phyloP scores from a whole-genome alignment of 441 rosid genomes.

The Gossypium trilobum region DNA sequence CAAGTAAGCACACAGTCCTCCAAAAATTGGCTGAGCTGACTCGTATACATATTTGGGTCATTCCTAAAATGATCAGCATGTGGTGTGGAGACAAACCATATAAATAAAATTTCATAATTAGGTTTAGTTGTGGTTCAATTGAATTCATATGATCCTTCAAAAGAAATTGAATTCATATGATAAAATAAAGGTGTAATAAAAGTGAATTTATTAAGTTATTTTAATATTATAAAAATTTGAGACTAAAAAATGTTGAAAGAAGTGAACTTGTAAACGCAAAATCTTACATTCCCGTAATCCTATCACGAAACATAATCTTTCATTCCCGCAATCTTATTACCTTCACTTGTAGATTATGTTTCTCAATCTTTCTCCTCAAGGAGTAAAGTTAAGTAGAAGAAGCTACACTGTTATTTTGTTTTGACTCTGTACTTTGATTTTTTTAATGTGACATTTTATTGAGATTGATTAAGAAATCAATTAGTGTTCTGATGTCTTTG shows the following conservation, averaged over 20 bases:
- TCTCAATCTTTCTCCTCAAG: not conserved
- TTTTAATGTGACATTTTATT: not conserved
- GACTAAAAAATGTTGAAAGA: too few species aligned
- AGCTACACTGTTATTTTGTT: not conserved
- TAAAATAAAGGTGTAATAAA: too few species aligned
- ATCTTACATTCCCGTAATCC: too few species aligned
- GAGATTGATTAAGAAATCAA: not conserved
- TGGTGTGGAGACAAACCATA: slow-evolving; percentile 61
- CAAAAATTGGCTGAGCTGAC: slow-evolving; percentile 70
- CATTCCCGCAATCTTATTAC: not conserved
- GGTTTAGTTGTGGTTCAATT: too few species aligned
- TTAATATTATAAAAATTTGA: too few species aligned
- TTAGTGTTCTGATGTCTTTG: not conserved
- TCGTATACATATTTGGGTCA: slow-evolving; percentile 64
- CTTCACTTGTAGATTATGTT: not conserved
- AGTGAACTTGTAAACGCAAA: too few species aligned
- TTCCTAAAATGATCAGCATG: slow-evolving; percentile 92
- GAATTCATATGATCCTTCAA: too few species aligned
- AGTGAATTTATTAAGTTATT: too few species aligned
- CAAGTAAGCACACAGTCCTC: slow-evolving; percentile 58
- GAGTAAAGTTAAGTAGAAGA: not conserved
- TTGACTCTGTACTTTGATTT: not conserved
- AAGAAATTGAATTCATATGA: too few species aligned
- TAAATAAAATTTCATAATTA: too few species aligned
- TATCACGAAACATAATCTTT: too few species aligned